Evolutionary conservation across 75 land plant genomes (phyloP).

Genomic region (Chamaecyparis obtusa): DNA sequence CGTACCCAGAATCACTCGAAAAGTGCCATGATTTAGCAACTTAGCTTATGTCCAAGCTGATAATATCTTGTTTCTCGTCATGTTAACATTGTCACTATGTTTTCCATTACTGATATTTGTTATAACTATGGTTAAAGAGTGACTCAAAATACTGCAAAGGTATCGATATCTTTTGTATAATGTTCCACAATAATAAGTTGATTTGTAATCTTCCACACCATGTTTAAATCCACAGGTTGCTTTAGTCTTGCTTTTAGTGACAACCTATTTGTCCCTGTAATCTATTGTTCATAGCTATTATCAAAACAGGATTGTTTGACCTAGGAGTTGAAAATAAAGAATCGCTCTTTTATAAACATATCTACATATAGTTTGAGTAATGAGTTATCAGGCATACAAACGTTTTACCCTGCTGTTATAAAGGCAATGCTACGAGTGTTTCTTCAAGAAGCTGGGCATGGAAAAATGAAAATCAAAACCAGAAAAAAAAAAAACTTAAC

Average conservation of each 20-base stretch:
- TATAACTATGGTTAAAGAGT: neutral
- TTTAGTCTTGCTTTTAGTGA: neutral
- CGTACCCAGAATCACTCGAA: too few species aligned
- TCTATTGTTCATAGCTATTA: neutral
- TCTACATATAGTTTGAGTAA: neutral
- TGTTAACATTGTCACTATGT: too few species aligned
- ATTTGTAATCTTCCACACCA: neutral
- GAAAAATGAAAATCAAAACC: neutral
- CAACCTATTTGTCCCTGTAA: neutral
- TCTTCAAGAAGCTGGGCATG: neutral
- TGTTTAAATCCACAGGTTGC: neutral
- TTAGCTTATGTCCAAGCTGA: too few species aligned
- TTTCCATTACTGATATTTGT: too few species aligned
- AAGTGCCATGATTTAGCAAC: too few species aligned
- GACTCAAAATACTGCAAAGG: neutral
- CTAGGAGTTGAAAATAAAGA: neutral
- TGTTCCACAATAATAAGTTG: neutral
- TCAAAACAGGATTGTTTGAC: neutral
- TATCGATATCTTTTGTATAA: neutral
- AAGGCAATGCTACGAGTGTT: neutral
- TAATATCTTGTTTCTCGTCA: too few species aligned
- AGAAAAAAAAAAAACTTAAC: neutral
- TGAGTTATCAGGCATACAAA: neutral
- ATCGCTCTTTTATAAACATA: neutral
- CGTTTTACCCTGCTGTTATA: neutral